Conservation (phyloP, 352 stramenopile genomes). For the Pythium periplocum region DNA sequence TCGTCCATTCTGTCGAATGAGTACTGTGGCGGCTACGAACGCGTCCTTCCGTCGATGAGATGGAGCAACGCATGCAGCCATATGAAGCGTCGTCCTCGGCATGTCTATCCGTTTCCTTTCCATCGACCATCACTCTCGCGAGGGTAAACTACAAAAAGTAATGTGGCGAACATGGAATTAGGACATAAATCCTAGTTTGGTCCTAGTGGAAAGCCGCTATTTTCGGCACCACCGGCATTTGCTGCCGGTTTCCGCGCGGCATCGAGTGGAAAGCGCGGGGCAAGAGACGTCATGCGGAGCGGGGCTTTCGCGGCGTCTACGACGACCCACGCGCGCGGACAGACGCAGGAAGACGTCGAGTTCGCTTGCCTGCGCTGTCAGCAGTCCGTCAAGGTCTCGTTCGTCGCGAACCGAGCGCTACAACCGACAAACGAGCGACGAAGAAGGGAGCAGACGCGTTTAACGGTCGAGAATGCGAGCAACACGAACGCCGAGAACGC, state of each 20-base stretch:
- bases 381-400: conserved; percentile 16
- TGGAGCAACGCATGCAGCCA: too few species aligned
- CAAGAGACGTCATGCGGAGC: background rate
- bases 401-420: conserved; percentile 5
- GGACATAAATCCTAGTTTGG: too few species aligned
- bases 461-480: background rate
- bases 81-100: too few species aligned
- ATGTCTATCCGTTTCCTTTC: too few species aligned
- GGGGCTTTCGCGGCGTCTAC: background rate
- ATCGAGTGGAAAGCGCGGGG: background rate
- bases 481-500: background rate
- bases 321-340: conserved; percentile 8
- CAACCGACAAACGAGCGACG: background rate
- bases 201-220: background rate
- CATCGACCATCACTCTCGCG: too few species aligned
- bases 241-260: background rate
- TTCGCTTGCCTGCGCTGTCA: conserved; percentile 26
- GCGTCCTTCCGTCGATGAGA: too few species aligned
- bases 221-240: background rate
- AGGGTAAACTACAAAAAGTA: too few species aligned
- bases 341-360: conserved; percentile 17
- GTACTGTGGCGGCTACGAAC: too few species aligned
- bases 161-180: too few species aligned
- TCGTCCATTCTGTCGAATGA: background rate
- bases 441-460: background rate